phyloP scores from a whole-genome alignment of 1,139 yeast species.

The Hyphopichia pseudoburtonii region DNA sequence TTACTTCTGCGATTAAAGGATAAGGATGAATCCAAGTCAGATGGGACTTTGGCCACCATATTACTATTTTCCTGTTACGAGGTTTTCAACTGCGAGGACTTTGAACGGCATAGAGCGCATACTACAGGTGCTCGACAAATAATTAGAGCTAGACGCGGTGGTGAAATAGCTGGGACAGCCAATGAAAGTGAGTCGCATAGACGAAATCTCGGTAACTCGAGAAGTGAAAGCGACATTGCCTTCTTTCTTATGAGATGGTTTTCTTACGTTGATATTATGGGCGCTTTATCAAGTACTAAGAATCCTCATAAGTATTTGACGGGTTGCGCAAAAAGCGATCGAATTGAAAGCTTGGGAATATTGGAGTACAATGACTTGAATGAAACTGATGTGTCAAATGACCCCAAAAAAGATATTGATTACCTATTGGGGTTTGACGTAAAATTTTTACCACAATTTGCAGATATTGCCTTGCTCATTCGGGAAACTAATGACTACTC shows the following conservation, averaged over 20 bases:
- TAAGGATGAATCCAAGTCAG: constrained; percentile 55
- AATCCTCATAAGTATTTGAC: constrained; percentile 28
- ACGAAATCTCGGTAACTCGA: background rate
- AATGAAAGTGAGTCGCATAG: background rate
- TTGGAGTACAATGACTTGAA: background rate
- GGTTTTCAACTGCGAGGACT: constrained; percentile 48
- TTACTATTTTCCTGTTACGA: constrained; percentile 64
- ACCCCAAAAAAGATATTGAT: constrained; percentile 50
- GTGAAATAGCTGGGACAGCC: background rate
- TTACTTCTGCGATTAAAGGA: constrained; percentile 53
- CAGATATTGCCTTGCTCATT: constrained; percentile 46
- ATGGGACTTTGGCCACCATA: constrained; percentile 66
- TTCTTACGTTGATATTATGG: constrained; percentile 69
- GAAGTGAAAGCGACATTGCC: constrained; percentile 42
- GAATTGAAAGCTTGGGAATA: constrained; percentile 16
- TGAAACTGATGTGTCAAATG: constrained; percentile 10
- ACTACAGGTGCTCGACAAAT: constrained; percentile 70
- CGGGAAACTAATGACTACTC: constrained; percentile 33
- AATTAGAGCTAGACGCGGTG: constrained; percentile 45
- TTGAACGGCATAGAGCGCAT: constrained; percentile 63
- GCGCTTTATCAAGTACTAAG: constrained; percentile 50
- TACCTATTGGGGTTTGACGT: constrained; percentile 61
- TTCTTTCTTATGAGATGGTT: constrained; percentile 71
- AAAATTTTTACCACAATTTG: constrained; percentile 49
- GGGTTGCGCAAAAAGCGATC: constrained; percentile 13